phyloP scores from a whole-genome alignment of 2,329 filamentous ascomycete genomes.

The Aspergillus awamori region DNA sequence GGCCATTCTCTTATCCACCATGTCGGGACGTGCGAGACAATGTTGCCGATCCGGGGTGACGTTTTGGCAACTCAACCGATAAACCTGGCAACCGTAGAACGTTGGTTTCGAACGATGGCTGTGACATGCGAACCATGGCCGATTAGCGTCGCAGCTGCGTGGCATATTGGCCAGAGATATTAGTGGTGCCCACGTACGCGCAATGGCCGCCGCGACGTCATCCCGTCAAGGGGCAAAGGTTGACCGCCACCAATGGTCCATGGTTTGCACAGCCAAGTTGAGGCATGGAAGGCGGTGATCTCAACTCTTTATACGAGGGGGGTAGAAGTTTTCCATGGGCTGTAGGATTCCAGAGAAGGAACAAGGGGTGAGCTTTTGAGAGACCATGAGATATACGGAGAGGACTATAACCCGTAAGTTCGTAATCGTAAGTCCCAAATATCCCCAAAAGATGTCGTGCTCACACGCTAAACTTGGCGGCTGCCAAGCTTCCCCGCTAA shows the following conservation, averaged over 20 bases:
- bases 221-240: neutral
- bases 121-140: neutral
- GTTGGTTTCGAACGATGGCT: neutral
- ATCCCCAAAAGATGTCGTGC: neutral
- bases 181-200: slow-evolving; percentile 1
- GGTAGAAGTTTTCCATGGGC: too few species aligned
- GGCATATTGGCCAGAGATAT: neutral
- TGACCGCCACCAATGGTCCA: slow-evolving; percentile 7
- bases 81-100: neutral
- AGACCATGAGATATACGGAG: too few species aligned
- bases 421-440: neutral
- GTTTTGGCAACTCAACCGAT: neutral
- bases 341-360: too few species aligned
- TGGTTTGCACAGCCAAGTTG: slow-evolving; percentile 2
- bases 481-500: slow-evolving; percentile 22
- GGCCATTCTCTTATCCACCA: too few species aligned
- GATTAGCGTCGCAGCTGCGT: neutral
- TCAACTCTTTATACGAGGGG: neutral
- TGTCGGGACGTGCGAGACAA: neutral
- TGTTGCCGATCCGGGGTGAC: neutral
- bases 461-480: neutral
- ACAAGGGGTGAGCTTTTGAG: too few species aligned
- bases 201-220: slow-evolving; percentile 1
- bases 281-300: neutral
- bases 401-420: too few species aligned